Conservation (phyloP, 1,284 basidiomycete species). For the Boletus calvinii region DNA sequence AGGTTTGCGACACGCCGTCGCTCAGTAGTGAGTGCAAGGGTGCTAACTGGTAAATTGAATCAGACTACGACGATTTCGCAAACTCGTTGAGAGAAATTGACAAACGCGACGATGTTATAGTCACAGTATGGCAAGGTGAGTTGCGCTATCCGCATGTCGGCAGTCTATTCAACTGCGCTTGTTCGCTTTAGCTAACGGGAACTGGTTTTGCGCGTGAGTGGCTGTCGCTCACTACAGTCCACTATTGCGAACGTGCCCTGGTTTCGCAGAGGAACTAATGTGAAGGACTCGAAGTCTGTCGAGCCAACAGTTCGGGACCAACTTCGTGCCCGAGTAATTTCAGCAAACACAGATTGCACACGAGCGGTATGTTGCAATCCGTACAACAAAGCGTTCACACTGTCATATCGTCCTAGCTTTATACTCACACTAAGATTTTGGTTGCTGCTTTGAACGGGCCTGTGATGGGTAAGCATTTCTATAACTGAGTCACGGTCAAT, state of each 20-base stretch:
- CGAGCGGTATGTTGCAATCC: conserved; percentile 50
- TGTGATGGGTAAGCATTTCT: conserved; percentile 53
- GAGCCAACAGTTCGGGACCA: conserved; percentile 41
- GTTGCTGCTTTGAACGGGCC: conserved; percentile 72
- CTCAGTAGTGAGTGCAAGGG: not conserved
- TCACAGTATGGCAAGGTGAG: conserved; percentile 67
- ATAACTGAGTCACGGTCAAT: not conserved
- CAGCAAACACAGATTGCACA: conserved; percentile 57
- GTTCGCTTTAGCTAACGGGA: conserved; percentile 50
- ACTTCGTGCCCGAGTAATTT: conserved; percentile 44
- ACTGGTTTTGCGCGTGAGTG: conserved; percentile 71
- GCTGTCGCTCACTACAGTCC: not conserved
- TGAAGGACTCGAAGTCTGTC: conserved; percentile 33
- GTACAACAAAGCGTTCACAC: not conserved
- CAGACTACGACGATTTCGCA: conserved; percentile 65
- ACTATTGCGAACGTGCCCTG: not conserved
- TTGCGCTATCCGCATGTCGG: not conserved
- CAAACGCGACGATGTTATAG: conserved; percentile 57
- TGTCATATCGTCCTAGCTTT: conserved; percentile 43
- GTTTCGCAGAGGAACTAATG: conserved; percentile 51
- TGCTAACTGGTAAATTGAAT: not conserved
- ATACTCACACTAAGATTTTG: conserved; percentile 61
- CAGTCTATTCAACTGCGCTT: not conserved
- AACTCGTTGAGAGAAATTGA: conserved; percentile 58
- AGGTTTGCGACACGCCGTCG: conserved; percentile 39